A percentile compares a stretch with the other conserved stretches of the same genome.
phyloP scores from a whole-genome alignment of 73 alveolate genomes.

The Symbiodinium pilosum region DNA sequence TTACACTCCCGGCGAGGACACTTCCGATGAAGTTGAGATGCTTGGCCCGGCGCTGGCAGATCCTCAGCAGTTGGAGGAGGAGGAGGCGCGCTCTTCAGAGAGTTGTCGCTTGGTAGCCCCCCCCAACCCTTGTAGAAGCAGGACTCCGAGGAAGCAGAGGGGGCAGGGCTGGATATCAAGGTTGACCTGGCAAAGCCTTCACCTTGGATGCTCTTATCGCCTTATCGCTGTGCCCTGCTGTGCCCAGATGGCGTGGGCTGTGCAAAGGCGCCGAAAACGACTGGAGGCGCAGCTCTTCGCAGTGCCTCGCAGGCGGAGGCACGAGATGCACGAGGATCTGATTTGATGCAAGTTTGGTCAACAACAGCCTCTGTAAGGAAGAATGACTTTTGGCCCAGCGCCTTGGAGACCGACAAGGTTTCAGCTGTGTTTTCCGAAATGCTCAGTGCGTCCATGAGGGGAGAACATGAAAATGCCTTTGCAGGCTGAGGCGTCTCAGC shows the following conservation, averaged over 20 bases:
- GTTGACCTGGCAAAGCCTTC: slow-evolving; percentile 21
- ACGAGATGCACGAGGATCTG: too few relatives aligned
- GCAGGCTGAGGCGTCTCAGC: background rate
- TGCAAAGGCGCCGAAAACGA: slow-evolving; percentile 51
- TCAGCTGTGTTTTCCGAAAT: background rate
- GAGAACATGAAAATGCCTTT: background rate
- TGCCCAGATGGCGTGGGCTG: too few relatives aligned
- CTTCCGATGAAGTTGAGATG: background rate
- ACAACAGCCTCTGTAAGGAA: too few relatives aligned
- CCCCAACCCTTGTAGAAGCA: background rate
- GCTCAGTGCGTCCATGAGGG: background rate
- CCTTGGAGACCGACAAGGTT: background rate
- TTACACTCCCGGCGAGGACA: too few relatives aligned
- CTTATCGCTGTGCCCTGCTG: background rate
- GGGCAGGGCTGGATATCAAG: slow-evolving; percentile 6
- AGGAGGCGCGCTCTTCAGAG: background rate
- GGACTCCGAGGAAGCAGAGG: background rate
- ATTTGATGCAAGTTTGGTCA: too few relatives aligned
- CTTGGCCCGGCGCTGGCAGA: background rate
- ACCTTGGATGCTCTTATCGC: background rate
- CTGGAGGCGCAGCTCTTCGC: slow-evolving; percentile 63
- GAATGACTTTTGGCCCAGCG: slow-evolving; percentile 66
- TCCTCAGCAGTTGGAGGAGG: background rate
- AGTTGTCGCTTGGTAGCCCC: background rate
- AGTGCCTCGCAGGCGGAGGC: background rate